A percentile compares a stretch with the other conserved stretches of the same genome.
Conservation (phyloP, 2,329 filamentous ascomycete species). For the Harringtonia lauricola region DNA sequence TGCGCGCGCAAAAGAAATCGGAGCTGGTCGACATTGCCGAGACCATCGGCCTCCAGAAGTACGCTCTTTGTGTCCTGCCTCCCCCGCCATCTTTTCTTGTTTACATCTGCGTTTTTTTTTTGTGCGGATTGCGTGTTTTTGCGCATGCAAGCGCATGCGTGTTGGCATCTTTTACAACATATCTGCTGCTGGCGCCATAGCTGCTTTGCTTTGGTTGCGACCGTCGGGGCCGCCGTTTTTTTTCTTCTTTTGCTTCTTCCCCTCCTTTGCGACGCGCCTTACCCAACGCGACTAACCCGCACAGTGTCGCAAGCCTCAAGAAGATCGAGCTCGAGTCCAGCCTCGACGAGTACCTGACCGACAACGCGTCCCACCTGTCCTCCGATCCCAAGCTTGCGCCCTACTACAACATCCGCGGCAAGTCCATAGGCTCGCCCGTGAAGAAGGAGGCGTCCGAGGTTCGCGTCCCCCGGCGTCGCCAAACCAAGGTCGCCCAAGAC, state of each 20-base stretch:
- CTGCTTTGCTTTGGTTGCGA: too few relatives aligned
- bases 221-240: too few relatives aligned
- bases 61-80: slow-evolving; percentile 15
- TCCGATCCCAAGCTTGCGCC: slow-evolving; percentile 54
- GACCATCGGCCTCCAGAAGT: slow-evolving; percentile 61
- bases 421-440: slow-evolving; percentile 47
- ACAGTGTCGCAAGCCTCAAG: slow-evolving; percentile 57
- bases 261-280: neutral
- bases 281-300: slow-evolving; percentile 7
- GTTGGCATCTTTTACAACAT: too few relatives aligned
- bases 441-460: slow-evolving; percentile 39
- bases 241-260: neutral
- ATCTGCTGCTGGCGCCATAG: too few relatives aligned
- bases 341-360: slow-evolving; percentile 62
- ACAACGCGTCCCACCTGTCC: slow-evolving; percentile 55
- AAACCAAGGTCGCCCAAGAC: slow-evolving; percentile 28
- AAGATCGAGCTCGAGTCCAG: slow-evolving; percentile 70
- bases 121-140: neutral
- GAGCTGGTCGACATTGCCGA: slow-evolving; percentile 68
- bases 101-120: neutral
- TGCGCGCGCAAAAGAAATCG: slow-evolving; percentile 71
- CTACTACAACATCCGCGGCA: slow-evolving; percentile 63
- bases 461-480: slow-evolving; percentile 21
- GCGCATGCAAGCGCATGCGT: too few relatives aligned
- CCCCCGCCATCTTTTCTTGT: neutral